Evolutionary conservation across 306 rosid species (phyloP).

Genomic region (Quercus robur): DNA sequence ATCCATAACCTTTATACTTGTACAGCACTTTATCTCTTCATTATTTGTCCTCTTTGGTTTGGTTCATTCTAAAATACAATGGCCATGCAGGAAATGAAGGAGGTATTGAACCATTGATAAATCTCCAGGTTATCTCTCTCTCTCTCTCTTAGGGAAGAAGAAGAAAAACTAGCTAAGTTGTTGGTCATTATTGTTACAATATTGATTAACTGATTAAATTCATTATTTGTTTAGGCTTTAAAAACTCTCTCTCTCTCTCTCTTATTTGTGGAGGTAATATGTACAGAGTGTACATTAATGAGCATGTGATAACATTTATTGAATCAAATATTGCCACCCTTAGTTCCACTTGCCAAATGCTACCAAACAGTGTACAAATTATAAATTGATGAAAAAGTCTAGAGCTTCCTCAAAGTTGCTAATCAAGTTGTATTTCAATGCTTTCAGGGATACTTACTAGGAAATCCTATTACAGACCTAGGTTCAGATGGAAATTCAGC

Average conservation of each 20-base stretch:
- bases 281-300: no score
- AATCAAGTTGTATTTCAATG: not conserved
- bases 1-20: not conserved
- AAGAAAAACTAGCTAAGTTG: not conserved
- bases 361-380: not conserved
- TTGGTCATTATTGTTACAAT: no score
- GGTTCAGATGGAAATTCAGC: not conserved
- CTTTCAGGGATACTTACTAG: conserved; percentile 56
- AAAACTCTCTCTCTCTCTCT: no score
- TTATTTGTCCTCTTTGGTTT: not conserved
- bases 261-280: no score
- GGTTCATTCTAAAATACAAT: not conserved
- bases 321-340: no score
- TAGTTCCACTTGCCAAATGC: not conserved
- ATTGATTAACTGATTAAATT: no score
- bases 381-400: not conserved
- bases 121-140: conserved; percentile 47
- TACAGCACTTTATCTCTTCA: not conserved
- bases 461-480: conserved; percentile 34
- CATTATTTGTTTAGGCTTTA: no score
- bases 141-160: not conserved
- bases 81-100: conserved; percentile 48
- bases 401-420: not conserved
- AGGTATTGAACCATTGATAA: conserved; percentile 44
- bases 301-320: no score